These are phyloP conservation scores for Citrullus colocynthis DNA, from an alignment of 306 rosid genomes.

Conservation along the genomic window DNA sequence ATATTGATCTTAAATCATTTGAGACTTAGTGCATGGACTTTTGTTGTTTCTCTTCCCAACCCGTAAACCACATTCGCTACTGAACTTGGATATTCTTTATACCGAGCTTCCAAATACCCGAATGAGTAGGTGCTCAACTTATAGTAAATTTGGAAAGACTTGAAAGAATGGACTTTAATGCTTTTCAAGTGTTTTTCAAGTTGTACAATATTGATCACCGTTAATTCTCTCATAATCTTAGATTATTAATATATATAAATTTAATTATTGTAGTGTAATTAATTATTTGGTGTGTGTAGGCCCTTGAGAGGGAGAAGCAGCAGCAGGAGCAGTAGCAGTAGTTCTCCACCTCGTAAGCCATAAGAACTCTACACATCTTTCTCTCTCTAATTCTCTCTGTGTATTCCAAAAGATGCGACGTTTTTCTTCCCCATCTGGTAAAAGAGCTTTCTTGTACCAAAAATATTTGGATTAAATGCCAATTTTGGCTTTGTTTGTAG, in stretches of 20 bases:
- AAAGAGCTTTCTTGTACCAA: background rate
- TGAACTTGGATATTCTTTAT: background rate
- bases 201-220: background rate
- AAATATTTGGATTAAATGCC: background rate
- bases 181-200: background rate
- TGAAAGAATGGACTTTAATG: background rate
- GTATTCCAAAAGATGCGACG: background rate
- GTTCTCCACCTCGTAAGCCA: slow-evolving; percentile 59
- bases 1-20: no score
- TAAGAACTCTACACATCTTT: background rate
- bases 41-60: background rate
- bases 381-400: background rate
- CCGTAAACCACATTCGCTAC: background rate
- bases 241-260: background rate
- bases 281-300: slow-evolving; percentile 25
- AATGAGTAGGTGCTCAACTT: background rate
- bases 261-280: background rate
- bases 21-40: background rate
- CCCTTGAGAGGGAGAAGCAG: slow-evolving; percentile 74
- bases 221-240: background rate
- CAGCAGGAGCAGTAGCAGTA: slow-evolving; percentile 89
- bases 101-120: background rate
- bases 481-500: background rate
- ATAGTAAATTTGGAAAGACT: background rate
- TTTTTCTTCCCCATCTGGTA: background rate